Evolutionary conservation across 2,329 filamentous ascomycete species (phyloP), one percentile per base, ranked within the genome.

Genomic region (Ascochyta fabae): DNA sequence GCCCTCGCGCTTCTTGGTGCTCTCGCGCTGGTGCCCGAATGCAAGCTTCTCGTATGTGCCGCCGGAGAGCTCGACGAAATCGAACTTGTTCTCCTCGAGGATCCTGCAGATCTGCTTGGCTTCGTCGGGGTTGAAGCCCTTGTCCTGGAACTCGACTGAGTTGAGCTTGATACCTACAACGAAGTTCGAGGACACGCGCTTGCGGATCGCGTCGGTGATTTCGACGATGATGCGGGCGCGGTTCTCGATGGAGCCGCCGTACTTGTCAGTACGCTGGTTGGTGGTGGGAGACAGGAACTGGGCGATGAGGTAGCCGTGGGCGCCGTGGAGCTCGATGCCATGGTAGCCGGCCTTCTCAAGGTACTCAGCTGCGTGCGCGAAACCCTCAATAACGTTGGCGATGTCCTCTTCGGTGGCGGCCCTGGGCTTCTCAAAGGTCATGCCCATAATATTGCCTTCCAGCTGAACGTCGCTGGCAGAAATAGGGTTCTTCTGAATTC

Each of bases 351-450:
- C 86, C 67, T 84, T 84, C 55, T 88, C 80, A 4, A 73, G 85
- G 75, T 83, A 89, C 64, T 85, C 83, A 0, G 86, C 85, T 0
- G 85, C 81, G 62, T 88, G 82, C 0, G 83, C 83, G 64, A 87
- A 90, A 2, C 81, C 80, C 22, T 84, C 79, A n/a, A 87, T 79
- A 58, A 90, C 69, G 13, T 75, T 68, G 34, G 78, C 68, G 61
- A 90, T 85, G 44, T 88, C 85, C 13, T 79, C 76, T 23, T 81
- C 73, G 0, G 80, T 82, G 26, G 83, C 83, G 1, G 82, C 77
- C 35, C 80, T 80, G 0, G 84, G 84, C 67, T 82, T 81, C 3
- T 75, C 82, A 56, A 85, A 86, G 0, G 70, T 76, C 78, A 72
- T 81, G 71, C 58, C 76, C 81, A 79, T 29, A 71, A 71, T 27